Conservation (phyloP, 352 stramenopile species). For the Phytophthora constricta region DNA sequence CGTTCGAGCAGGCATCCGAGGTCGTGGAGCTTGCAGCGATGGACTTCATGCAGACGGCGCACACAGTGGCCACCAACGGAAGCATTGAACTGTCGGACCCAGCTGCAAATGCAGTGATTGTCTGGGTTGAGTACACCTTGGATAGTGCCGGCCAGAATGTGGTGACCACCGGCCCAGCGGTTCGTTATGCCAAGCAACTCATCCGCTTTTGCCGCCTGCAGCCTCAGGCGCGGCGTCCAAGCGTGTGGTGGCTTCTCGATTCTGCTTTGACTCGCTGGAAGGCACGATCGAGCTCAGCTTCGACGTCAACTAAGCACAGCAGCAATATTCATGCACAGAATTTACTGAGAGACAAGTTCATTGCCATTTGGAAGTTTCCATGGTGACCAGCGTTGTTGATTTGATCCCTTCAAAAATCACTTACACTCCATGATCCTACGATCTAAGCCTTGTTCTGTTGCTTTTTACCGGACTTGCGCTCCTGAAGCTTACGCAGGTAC, state of each 20-base stretch:
- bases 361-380: background rate
- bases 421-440: no score
- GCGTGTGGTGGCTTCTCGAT: slow-evolving; percentile 39
- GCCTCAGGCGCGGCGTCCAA: background rate
- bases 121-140: slow-evolving; percentile 78
- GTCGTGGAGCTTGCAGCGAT: slow-evolving; percentile 57
- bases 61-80: slow-evolving; percentile 35
- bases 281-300: slow-evolving; percentile 66
- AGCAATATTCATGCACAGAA: background rate
- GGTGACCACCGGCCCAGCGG: slow-evolving; percentile 60
- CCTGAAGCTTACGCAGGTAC: slow-evolving; percentile 37
- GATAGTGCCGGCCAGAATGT: slow-evolving; percentile 50
- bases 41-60: slow-evolving; percentile 49
- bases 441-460: slow-evolving; percentile 21
- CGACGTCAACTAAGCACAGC: slow-evolving; percentile 24
- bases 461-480: slow-evolving; percentile 23
- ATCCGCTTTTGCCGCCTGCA: slow-evolving; percentile 64
- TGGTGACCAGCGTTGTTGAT: no score
- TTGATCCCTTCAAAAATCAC: no score
- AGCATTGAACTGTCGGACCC: slow-evolving; percentile 16
- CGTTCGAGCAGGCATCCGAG: slow-evolving; percentile 47
- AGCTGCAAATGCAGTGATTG: slow-evolving; percentile 63
- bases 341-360: background rate
- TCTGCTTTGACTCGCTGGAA: slow-evolving; percentile 66
- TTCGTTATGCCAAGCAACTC: slow-evolving; percentile 76